Conservation (phyloP, 2,329 filamentous ascomycete genomes). For the Pestalotiopsis sp. region DNA sequence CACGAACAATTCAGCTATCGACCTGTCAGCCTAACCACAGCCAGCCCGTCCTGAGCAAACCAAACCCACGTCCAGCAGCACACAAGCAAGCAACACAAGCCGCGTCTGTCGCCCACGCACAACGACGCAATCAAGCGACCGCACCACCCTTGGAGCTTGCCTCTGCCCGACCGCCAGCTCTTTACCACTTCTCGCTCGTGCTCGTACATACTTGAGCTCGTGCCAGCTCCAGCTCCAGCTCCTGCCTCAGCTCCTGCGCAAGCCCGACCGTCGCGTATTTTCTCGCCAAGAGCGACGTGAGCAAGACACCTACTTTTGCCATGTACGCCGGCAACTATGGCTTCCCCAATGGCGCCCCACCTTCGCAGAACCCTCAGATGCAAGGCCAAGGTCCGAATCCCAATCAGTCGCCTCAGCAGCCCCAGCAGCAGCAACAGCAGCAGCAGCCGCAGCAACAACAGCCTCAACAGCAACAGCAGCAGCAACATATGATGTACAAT, state of each 20-base stretch:
- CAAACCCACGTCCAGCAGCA: constrained; percentile 12
- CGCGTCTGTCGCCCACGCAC: constrained; percentile 7
- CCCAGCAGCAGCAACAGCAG: constrained; percentile 23
- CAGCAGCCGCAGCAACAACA: constrained; percentile 17
- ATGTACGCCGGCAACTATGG: constrained; percentile 62
- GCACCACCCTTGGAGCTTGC: not conserved
- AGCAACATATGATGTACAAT: constrained; percentile 58
- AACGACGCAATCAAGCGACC: not conserved
- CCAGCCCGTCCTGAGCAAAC: not conserved
- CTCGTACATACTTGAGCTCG: not conserved
- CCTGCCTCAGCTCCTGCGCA: too few species aligned
- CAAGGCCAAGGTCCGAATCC: constrained; percentile 40
- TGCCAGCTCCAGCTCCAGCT: not conserved
- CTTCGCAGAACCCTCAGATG: constrained; percentile 48
- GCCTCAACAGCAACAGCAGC: constrained; percentile 24
- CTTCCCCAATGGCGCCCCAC: constrained; percentile 54
- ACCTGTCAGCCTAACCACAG: not conserved
- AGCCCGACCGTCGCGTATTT: constrained; percentile 5
- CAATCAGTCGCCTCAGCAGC: constrained; percentile 19
- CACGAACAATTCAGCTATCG: not conserved
- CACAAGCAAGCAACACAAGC: not conserved
- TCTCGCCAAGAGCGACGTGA: not conserved
- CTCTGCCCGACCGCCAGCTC: not conserved
- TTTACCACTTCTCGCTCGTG: not conserved
- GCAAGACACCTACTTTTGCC: constrained; percentile 29